Base-by-base conservation (phyloP, 1,284 basidiomycete genomes). In the Puccinia coronata region DNA sequence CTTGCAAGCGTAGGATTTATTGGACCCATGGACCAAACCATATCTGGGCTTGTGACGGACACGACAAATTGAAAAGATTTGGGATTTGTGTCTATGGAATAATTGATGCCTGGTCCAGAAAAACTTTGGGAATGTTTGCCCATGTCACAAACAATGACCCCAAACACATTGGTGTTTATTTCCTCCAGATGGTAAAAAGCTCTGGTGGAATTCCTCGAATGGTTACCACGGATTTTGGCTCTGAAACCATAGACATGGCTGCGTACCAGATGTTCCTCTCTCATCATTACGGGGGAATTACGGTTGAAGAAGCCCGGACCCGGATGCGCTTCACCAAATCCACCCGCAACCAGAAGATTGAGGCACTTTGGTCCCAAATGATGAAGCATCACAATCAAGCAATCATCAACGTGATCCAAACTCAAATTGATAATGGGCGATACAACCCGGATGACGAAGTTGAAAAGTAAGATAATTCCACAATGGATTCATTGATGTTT, bases 91-190 rank as follows among this genome's bases (percentile, higher is more conserved):
- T 57, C 34, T 74, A 51, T 36, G 72, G 51, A 25, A 39, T 74
- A 0, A 51, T 74, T 74, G 72, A 74, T 51, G 20, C 28, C 11
- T 74, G 72, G 72, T 57, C 72, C 57, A 41, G 51, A 4, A 28
- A 74, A 20, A 57, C 23, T 31, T 57, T 73, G 34, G 51, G 71
- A 12, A 41, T 57, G 49, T 41, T 20, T 28, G 31, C 36, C 31
- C 53, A 59, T 74, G 51, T 59, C 23, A 74, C 41, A 31, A 74
- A 74, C 25, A 74, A 74, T 74, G 72, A 74, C 31, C 72, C 72
- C 12, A 36, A 43, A 25, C 41, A 59, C 36, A 39, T 74, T 34
- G 72, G 34, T 11, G 53, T 57, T 31, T 59, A 59, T 39, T 74
- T 57, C 59, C 72, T 74, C 5, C 16, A 59, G 25, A 41, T 43